Evolutionary conservation across 2,329 filamentous ascomycete species (phyloP), one percentile per base, ranked within the genome.

Genomic region (Macrophomina tecta): DNA sequence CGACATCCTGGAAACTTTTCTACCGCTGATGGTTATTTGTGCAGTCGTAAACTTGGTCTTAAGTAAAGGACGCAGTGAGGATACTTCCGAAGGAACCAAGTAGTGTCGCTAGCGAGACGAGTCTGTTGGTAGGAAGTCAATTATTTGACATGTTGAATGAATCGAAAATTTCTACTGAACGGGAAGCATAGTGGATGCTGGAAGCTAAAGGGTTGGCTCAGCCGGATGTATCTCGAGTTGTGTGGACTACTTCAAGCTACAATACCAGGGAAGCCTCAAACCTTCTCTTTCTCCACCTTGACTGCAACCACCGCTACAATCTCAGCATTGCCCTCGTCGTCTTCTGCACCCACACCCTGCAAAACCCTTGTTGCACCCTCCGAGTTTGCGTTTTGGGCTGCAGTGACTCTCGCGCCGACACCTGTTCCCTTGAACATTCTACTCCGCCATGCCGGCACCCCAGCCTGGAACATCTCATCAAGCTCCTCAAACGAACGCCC

Each of bases 391-490:
- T 48, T 61, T 23, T 61, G 56, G 38, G 46, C 56, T 40, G 23
- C 56, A 6, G 56, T 61, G 12, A 61, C 40, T 9, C 42, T 61
- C 23, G 40, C 40, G 1, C 56, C 56, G 11, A 61, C 34, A 11
- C 56, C 56, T 4, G 38, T 34, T 1, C 30, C 45, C 45, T 8
- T 30, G 18, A 49, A 51, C 30, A 4, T 9, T 45, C 34, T 36
- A 8, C 16, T 28, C 16, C 45, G 28, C 58, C 58, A 62, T n/a
- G 73, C 73, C 1, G 68, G 30, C n/a, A 73, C 65, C 4, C 69
- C 68, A 2, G 70, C 70, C 42, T 73, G 71, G 40, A 76, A 76
- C 16, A 75, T 70, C 62, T 75, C 72, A 62, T 75, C 74, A 0
- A 75, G 64, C 58, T 76, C 73, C 58, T 76, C 74, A 1, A 75